Evolutionary conservation across 2,329 filamentous ascomycete genomes (phyloP).

Genomic region (Colletotrichum echinochloae): DNA sequence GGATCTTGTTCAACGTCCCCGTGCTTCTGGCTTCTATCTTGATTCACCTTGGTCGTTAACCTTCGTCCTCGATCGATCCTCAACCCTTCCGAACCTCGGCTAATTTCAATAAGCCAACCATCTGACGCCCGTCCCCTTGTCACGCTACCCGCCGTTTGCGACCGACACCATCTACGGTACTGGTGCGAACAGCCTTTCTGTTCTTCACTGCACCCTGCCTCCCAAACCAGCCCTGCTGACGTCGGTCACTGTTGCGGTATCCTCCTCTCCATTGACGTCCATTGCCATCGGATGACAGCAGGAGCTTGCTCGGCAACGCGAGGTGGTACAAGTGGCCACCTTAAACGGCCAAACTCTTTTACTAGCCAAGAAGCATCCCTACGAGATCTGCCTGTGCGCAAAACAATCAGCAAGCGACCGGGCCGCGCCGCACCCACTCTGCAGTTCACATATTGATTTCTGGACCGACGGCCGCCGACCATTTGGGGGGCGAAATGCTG

Average conservation of each 20-base stretch:
- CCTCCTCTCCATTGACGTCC: constrained; percentile 22
- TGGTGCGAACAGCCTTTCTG: constrained; percentile 11
- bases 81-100: constrained; percentile 14
- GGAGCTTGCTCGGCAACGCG: constrained; percentile 22
- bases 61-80: background rate
- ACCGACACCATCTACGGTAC: constrained; percentile 15
- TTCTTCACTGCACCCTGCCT: constrained; percentile 17
- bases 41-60: background rate
- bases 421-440: constrained; percentile 6
- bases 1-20: constrained; percentile 13
- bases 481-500: constrained; percentile 53
- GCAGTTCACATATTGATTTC: constrained; percentile 30
- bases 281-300: constrained; percentile 4
- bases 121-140: background rate
- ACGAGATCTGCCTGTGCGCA: constrained; percentile 13
- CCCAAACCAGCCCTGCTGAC: constrained; percentile 18
- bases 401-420: constrained; percentile 12
- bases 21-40: constrained; percentile 4
- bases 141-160: constrained; percentile 3
- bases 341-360: constrained; percentile 11
- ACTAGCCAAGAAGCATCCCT: constrained; percentile 7
- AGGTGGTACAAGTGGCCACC: constrained; percentile 31
- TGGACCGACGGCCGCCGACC: constrained; percentile 41
- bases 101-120: constrained; percentile 28
- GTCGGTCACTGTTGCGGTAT: constrained; percentile 12